These are phyloP conservation scores for Papiliotrema laurentii DNA, from an alignment of 1,284 basidiomycete species.

Conservation along the genomic window DNA sequence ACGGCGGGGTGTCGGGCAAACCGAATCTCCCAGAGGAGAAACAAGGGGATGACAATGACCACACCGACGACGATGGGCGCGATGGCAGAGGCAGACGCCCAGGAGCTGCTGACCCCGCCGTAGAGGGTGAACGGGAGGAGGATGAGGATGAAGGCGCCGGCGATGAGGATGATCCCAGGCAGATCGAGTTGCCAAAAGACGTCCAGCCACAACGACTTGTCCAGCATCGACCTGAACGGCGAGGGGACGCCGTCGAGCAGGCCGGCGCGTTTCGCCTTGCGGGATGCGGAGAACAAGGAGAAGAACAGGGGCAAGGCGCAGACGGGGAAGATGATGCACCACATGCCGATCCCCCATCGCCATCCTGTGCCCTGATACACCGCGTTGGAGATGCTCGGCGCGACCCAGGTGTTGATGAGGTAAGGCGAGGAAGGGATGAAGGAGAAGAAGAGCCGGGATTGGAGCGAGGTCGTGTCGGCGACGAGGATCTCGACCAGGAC, in stretches of 20 bases:
- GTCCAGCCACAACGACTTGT: constrained; percentile 22
- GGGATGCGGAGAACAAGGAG: constrained; percentile 34
- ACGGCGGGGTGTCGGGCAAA: constrained; percentile 44
- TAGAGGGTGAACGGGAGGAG: constrained; percentile 48
- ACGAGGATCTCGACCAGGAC: constrained; percentile 43
- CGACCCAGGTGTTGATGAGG: constrained; percentile 26
- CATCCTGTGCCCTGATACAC: neutral
- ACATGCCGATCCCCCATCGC: constrained; percentile 11
- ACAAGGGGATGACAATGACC: constrained; percentile 35
- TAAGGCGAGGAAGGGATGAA: constrained; percentile 47
- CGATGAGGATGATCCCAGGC: constrained; percentile 45
- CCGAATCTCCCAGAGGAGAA: constrained; percentile 46
- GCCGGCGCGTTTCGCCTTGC: constrained; percentile 28
- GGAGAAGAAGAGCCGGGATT: constrained; percentile 44
- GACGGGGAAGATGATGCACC: constrained; percentile 12
- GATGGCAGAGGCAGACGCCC: constrained; percentile 44
- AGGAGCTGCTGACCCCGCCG: constrained; percentile 30
- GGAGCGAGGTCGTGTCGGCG: constrained; percentile 44
- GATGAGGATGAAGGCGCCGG: constrained; percentile 44
- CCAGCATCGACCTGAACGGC: constrained; percentile 18
- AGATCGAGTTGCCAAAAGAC: constrained; percentile 49
- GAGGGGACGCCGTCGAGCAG: constrained; percentile 35
- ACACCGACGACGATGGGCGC: constrained; percentile 46
- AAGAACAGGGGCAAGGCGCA: constrained; percentile 39
- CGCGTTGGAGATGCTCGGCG: constrained; percentile 1